Conservation (phyloP, 2,329 filamentous ascomycete species). For the Tolypocladium paradoxum region DNA sequence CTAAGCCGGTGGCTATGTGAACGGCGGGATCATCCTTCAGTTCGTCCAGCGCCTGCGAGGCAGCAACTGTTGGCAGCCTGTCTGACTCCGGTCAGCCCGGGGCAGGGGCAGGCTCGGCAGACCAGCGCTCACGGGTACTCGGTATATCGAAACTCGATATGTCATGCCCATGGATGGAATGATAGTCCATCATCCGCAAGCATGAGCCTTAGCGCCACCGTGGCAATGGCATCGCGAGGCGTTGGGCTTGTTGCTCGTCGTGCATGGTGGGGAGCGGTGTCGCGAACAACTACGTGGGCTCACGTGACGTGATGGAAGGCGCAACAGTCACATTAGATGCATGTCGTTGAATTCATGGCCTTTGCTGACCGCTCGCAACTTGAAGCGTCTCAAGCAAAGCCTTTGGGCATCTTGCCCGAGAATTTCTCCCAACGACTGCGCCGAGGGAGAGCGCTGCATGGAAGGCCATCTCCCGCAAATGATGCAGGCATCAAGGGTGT, state of each 20-base stretch:
- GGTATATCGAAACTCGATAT: conserved; percentile 48
- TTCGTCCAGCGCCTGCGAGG: conserved; percentile 58
- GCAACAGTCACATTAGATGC: background rate
- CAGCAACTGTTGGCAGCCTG: conserved; percentile 66
- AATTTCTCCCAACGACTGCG: background rate
- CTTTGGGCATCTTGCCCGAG: no score
- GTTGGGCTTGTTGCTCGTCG: background rate
- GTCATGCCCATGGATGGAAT: conserved; percentile 48
- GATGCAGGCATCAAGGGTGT: no score
- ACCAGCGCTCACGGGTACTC: conserved; percentile 33
- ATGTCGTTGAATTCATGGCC: background rate
- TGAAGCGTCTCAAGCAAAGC: background rate
- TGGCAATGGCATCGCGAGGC: background rate
- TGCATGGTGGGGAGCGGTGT: background rate
- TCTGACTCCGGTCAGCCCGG: conserved; percentile 34
- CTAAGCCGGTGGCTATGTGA: conserved; percentile 45
- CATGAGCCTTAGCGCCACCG: conserved; percentile 6
- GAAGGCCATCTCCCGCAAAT: background rate
- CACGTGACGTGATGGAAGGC: conserved; percentile 4
- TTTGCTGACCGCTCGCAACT: background rate
- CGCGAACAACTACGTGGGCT: conserved; percentile 2
- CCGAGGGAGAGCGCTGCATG: background rate
- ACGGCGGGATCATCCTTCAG: conserved; percentile 39
- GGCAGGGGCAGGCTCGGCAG: background rate
- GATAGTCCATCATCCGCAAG: conserved; percentile 41